These are phyloP conservation scores for Fusarium chlamydosporum DNA, from an alignment of 2,329 filamentous ascomycete genomes.

Conservation along the genomic window DNA sequence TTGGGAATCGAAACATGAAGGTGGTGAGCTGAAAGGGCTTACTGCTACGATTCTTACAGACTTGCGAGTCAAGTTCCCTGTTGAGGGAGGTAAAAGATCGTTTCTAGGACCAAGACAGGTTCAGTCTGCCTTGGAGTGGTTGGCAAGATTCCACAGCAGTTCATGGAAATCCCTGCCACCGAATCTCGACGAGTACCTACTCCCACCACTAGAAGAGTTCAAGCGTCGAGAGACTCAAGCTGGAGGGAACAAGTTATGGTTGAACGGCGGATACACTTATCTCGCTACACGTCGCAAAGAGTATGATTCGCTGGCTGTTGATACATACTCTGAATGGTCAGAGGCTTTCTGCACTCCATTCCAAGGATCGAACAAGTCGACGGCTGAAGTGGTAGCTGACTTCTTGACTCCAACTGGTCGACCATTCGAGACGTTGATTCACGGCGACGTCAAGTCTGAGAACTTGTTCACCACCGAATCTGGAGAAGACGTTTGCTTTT, in stretches of 20 bases:
- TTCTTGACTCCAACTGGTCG: slow-evolving; percentile 64
- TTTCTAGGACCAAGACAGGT: slow-evolving; percentile 64
- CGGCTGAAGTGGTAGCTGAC: slow-evolving; percentile 67
- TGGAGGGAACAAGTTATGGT: slow-evolving; percentile 62
- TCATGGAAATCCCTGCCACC: slow-evolving; percentile 61
- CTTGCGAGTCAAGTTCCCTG: slow-evolving; percentile 65
- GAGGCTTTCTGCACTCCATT: slow-evolving; percentile 60
- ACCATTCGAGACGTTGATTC: slow-evolving; percentile 69
- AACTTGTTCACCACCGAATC: slow-evolving; percentile 71
- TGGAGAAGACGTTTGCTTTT: slow-evolving; percentile 71
- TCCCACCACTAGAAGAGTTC: slow-evolving; percentile 70
- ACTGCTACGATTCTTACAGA: slow-evolving; percentile 72
- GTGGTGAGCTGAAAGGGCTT: slow-evolving; percentile 55
- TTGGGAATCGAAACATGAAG: slow-evolving; percentile 35
- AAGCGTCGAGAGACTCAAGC: slow-evolving; percentile 46
- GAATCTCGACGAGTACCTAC: slow-evolving; percentile 57
- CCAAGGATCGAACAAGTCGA: slow-evolving; percentile 50
- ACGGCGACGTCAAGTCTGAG: slow-evolving; percentile 78
- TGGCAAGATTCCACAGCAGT: slow-evolving; percentile 71
- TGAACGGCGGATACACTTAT: slow-evolving; percentile 78
- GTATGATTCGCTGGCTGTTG: slow-evolving; percentile 63
- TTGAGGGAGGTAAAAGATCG: slow-evolving; percentile 68
- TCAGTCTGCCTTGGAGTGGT: slow-evolving; percentile 70
- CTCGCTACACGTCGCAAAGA: slow-evolving; percentile 73
- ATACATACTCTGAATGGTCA: slow-evolving; percentile 69